phyloP scores from a whole-genome alignment of 352 stramenopile genomes.

The Globisporangium splendens region DNA sequence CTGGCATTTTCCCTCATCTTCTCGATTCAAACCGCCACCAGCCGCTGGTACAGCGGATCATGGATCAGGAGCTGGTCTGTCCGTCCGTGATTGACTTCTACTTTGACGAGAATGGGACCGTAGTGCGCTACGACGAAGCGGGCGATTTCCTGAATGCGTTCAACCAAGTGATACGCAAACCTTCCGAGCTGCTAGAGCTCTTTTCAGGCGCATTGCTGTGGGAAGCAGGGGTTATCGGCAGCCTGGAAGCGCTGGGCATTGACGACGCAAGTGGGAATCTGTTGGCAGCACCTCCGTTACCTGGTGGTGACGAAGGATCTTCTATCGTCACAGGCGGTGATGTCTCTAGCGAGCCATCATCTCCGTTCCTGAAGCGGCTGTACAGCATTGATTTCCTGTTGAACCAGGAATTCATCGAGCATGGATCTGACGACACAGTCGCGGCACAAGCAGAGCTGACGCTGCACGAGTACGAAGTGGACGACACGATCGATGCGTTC shows the following conservation, averaged over 20 bases:
- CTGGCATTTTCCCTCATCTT: slow-evolving; percentile 7
- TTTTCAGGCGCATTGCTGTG: slow-evolving; percentile 7
- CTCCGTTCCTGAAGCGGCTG: slow-evolving; percentile 2
- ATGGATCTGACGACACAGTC: not conserved
- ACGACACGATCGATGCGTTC: not conserved
- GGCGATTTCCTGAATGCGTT: slow-evolving; percentile 17
- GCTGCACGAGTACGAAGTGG: slow-evolving; percentile 7
- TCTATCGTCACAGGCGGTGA: not conserved
- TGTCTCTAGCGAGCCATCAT: not conserved
- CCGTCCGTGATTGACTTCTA: slow-evolving; percentile 19
- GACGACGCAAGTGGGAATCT: slow-evolving; percentile 3
- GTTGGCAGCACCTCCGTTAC: not conserved
- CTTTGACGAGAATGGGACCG: slow-evolving; percentile 18
- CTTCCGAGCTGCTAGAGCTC: not conserved
- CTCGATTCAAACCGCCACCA: not conserved
- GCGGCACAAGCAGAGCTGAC: not conserved
- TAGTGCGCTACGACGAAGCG: slow-evolving; percentile 19
- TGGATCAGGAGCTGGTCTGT: slow-evolving; percentile 17
- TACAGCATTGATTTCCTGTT: slow-evolving; percentile 9
- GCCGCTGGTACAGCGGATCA: slow-evolving; percentile 13
- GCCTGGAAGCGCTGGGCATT: slow-evolving; percentile 3
- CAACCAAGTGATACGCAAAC: not conserved
- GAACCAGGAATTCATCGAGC: slow-evolving; percentile 7
- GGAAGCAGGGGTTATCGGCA: slow-evolving; percentile 6
- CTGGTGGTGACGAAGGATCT: not conserved